Evolutionary conservation across 345 rosid genomes (phyloP), one percentile per base, ranked within the genome.

Genomic region (Euclidium syriacum): DNA sequence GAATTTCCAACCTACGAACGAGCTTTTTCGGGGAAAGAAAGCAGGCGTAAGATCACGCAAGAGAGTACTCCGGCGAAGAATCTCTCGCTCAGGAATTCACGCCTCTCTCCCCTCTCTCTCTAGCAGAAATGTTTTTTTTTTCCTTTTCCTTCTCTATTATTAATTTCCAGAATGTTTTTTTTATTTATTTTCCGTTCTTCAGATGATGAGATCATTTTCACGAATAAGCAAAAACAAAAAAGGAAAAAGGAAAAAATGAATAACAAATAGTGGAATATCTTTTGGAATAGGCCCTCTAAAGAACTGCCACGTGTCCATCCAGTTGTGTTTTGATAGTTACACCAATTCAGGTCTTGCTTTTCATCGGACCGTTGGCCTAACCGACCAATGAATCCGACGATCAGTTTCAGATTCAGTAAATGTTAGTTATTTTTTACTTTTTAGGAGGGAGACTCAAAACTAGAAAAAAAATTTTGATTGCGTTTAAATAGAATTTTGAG

Each of bases 61-160:
- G 77, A 67, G 67, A 47, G 25, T 60, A 76, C 68, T 52, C 79
- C 70, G 78, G 75, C 71, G 35, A 75, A 73, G 73, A 62, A 65
- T 71, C 74, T 52, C 72, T 52, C 67, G 19, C 72, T 58, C 74
- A 61, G 49, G 35, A 41, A 39, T 72, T 68, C 68, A 55, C 64
- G 66, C 39, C 69, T 46, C 48, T 52, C 47, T 64, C 44, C 42
- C 52, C 34, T 39, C 52, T 68, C 29, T 24, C 20, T 43, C 61
- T 23, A 42, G 6, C 54, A 20, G 33, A 33, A 33, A n/a, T 20
- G 7, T 18, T 14, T 7, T 44, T 61, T 32, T 24, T 54, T 63
- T 42, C 29, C 24, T 18, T 72, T 63, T 49, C 6, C 4, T 11
- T 56, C 71, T 73, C 51, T 35, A 65, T 72, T 72, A 48, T 50